A percentile compares a stretch with the other conserved stretches of the same genome.
phyloP scores from a whole-genome alignment of 2,329 filamentous ascomycete species.

The Claviceps sp. region DNA sequence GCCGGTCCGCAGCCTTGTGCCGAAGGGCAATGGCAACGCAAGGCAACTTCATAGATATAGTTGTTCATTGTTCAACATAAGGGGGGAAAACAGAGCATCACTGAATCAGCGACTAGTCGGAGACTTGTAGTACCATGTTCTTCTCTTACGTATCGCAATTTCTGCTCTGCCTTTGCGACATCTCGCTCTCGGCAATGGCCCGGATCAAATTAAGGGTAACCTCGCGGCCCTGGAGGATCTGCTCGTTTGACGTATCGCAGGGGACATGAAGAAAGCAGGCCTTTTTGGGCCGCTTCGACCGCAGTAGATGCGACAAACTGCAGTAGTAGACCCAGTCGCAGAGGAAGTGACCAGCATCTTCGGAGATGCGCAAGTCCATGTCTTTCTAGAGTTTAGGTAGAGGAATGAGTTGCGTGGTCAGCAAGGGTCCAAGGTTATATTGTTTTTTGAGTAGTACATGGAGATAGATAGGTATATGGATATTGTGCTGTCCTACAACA shows the following conservation, averaged over 20 bases:
- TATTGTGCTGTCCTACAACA: not conserved
- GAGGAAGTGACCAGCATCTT: constrained; percentile 58
- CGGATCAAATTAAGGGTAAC: constrained; percentile 41
- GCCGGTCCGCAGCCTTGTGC: not conserved
- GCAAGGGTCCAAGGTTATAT: not conserved
- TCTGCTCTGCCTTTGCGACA: constrained; percentile 10
- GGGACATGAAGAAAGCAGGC: constrained; percentile 66
- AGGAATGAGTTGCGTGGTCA: not conserved
- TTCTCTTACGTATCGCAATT: not conserved
- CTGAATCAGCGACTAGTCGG: not conserved
- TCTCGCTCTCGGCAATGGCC: constrained; percentile 40
- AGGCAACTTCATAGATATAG: not conserved
- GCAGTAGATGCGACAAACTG: constrained; percentile 45
- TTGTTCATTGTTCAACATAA: too few relatives aligned
- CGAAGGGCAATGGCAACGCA: not conserved
- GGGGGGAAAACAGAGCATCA: not conserved
- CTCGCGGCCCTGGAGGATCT: constrained; percentile 35
- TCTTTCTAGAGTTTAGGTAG: constrained; percentile 16
- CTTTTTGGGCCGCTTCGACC: constrained; percentile 30
- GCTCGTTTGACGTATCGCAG: constrained; percentile 35
- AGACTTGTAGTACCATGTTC: not conserved
- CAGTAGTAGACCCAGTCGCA: constrained; percentile 72
- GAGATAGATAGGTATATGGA: too few relatives aligned
- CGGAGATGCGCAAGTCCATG: constrained; percentile 43
- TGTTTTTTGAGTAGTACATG: too few relatives aligned